phyloP scores from a whole-genome alignment of 2,329 filamentous ascomycete genomes.

The Ramichloridium luteum region DNA sequence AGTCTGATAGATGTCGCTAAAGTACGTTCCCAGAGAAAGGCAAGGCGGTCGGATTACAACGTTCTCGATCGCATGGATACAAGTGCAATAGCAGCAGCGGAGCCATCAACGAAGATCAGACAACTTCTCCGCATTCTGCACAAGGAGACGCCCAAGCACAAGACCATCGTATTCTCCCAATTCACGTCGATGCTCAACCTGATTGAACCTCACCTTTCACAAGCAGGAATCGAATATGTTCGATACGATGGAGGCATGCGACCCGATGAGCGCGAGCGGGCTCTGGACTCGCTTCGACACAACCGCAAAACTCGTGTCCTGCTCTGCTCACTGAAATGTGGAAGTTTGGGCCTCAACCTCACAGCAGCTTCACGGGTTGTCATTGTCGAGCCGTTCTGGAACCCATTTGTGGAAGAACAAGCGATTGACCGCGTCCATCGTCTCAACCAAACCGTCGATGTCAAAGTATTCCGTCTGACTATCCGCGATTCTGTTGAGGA shows the following conservation, averaged over 20 bases:
- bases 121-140: constrained; percentile 71
- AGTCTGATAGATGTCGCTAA: background rate
- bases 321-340: constrained; percentile 88
- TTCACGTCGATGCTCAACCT: constrained; percentile 98
- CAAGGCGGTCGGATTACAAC: background rate
- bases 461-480: constrained; percentile 89
- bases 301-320: constrained; percentile 67
- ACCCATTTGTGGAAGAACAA: constrained; percentile 94
- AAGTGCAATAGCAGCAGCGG: constrained; percentile 31
- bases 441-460: constrained; percentile 91
- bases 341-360: constrained; percentile 82
- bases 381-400: constrained; percentile 97
- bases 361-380: constrained; percentile 88
- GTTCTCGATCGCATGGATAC: constrained; percentile 12
- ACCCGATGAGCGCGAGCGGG: constrained; percentile 83
- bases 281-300: constrained; percentile 62
- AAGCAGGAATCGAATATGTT: constrained; percentile 63
- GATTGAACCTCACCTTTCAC: constrained; percentile 76
- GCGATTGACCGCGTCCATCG: constrained; percentile 96
- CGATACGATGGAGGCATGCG: constrained; percentile 93
- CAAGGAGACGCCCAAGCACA: constrained; percentile 68
- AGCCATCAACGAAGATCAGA: constrained; percentile 80
- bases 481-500: constrained; percentile 81
- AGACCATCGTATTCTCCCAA: constrained; percentile 97
- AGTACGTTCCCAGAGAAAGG: background rate